Conservation (phyloP, 2,329 filamentous ascomycete species). For the Arthrinium phaeospermum region DNA sequence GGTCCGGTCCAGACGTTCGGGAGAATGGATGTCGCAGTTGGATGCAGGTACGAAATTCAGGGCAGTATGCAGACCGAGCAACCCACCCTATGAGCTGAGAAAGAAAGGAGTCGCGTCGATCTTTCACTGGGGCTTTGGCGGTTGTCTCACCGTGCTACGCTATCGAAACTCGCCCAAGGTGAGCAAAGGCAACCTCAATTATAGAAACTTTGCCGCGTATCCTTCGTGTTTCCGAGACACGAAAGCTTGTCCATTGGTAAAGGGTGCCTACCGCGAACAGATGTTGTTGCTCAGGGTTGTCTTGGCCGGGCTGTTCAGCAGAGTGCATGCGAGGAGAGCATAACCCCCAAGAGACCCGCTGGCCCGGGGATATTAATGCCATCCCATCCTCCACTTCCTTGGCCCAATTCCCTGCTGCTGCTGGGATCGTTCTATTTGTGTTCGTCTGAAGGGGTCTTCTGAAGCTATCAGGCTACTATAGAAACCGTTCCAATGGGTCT, state of each 20-base stretch:
- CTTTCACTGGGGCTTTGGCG: neutral
- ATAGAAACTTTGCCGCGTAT: neutral
- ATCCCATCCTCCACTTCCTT: neutral
- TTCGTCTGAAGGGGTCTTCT: neutral
- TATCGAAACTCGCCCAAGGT: neutral
- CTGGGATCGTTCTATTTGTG: neutral
- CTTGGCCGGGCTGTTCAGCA: neutral
- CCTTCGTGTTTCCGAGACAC: neutral
- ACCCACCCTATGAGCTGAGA: neutral
- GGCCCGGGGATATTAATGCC: neutral
- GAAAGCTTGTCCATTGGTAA: neutral
- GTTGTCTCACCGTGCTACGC: neutral
- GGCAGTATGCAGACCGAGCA: neutral
- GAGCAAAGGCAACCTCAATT: neutral
- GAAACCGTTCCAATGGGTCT: conserved; percentile 30
- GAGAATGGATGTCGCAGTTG: neutral
- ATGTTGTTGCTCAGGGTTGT: neutral
- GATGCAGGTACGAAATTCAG: neutral
- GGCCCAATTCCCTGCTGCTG: neutral
- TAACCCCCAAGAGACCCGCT: neutral
- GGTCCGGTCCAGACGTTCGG: neutral
- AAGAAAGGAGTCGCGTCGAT: neutral
- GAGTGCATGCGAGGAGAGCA: neutral
- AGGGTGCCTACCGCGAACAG: neutral
- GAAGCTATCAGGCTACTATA: neutral